Evolutionary conservation across 1,139 yeast species (phyloP).

Genomic region (Suhomyces kunorum): DNA sequence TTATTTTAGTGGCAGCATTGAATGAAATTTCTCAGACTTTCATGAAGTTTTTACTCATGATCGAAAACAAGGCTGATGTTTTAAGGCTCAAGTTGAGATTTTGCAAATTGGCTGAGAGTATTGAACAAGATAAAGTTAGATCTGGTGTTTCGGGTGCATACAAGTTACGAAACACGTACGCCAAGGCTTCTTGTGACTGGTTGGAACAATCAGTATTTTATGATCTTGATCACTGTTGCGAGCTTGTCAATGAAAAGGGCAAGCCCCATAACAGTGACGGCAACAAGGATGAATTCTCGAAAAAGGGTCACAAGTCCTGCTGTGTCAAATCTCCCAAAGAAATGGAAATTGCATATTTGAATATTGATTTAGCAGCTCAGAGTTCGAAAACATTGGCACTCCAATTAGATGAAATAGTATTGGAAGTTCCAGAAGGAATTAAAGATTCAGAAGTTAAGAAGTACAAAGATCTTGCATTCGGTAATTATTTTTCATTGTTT

Average conservation of each 20-base stretch:
- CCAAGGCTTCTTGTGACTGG: slow-evolving; percentile 66
- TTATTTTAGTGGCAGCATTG: slow-evolving; percentile 35
- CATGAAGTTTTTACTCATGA: slow-evolving; percentile 35
- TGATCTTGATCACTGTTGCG: slow-evolving; percentile 6
- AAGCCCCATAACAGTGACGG: not conserved
- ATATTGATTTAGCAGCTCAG: slow-evolving; percentile 67
- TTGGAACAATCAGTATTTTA: slow-evolving; percentile 56
- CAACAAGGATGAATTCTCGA: not conserved
- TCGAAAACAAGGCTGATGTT: slow-evolving; percentile 38
- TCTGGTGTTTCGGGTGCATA: slow-evolving; percentile 57
- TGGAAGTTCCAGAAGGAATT: slow-evolving; percentile 64
- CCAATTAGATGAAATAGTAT: slow-evolving; percentile 54
- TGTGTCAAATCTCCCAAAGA: slow-evolving; percentile 19
- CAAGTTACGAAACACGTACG: slow-evolving; percentile 58
- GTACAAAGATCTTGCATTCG: slow-evolving; percentile 66
- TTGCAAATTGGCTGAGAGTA: slow-evolving; percentile 54
- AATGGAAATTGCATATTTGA: slow-evolving; percentile 54
- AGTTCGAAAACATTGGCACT: slow-evolving; percentile 59
- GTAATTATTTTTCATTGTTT: slow-evolving; percentile 70
- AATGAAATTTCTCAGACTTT: slow-evolving; percentile 36
- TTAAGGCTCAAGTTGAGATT: slow-evolving; percentile 58
- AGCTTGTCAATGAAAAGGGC: not conserved
- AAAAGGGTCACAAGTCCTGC: slow-evolving; percentile 1
- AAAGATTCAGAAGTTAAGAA: slow-evolving; percentile 56
- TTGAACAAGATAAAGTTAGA: slow-evolving; percentile 44